Evolutionary conservation across 768 basidiomycete species (phyloP), one percentile per base, ranked within the genome.

Genomic region (Collybia sp.): DNA sequence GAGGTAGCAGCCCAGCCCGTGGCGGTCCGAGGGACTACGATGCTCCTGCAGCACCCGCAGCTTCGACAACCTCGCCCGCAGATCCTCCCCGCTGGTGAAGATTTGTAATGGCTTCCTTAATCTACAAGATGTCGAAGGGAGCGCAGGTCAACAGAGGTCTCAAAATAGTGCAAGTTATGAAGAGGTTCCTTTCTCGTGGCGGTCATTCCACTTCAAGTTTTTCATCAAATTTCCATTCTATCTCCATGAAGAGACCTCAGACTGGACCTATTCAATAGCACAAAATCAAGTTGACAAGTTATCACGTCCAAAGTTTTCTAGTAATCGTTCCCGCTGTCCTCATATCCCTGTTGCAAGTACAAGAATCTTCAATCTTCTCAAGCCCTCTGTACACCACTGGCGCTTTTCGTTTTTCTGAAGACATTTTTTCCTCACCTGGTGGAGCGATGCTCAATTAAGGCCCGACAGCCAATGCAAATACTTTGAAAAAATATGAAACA

Each of bases 261-360:
- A 64, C 70, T 70, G 76, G 67, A 59, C 67, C 53, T 64, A 54
- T 64, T 75, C 75, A 71, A 72, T 81, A 77, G 70, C 73, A 57
- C 61, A 56, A 75, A 75, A 66, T 68, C 78, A 81, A 82, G 77
- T 79, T 80, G 57, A 75, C 80, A 82, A 82, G 79, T 83, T 75
- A 67, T 69, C 72, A 72, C 71, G 68, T 72, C 76, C 66, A 61
- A 68, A 69, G 58, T 66, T 76, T 73, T 77, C 72, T 67, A 75
- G 75, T 79, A 74, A 61, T 72, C 66, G 62, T 65, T 64, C 63
- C 71, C 71, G 64, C 66, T 69, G 64, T 66, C 67, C 70, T 75
- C 69, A 61, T 68, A 65, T 68, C 65, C 67, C 71, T 61, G 71
- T 68, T 71, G 61, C 66, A 68, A 70, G 67, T 67, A 62, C 64